These are phyloP conservation scores for Physcomitrellopsis africana DNA, from an alignment of 225 moss, liverwort and hornwort species.

Conservation along the genomic window DNA sequence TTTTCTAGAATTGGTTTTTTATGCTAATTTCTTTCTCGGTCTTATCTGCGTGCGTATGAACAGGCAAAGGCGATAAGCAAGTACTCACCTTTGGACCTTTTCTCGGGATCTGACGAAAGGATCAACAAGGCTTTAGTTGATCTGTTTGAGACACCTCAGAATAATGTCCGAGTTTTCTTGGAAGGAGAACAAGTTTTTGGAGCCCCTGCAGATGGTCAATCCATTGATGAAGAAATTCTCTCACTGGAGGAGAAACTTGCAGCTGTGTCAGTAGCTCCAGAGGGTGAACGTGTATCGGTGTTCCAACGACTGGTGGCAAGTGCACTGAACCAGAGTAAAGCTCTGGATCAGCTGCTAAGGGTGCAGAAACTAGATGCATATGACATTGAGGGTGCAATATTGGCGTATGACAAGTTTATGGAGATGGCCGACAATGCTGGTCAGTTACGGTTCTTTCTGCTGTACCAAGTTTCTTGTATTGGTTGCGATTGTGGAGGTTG, in stretches of 20 bases:
- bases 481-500: neutral
- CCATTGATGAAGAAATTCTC: conserved; percentile 17
- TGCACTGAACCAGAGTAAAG: conserved; percentile 44
- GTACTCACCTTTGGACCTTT: conserved; percentile 77
- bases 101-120: conserved; percentile 51
- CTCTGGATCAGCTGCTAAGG: conserved; percentile 43
- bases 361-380: conserved; percentile 63
- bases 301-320: conserved; percentile 59
- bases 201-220: conserved; percentile 28
- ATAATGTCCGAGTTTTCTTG: conserved; percentile 65
- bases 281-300: conserved; percentile 36
- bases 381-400: conserved; percentile 67
- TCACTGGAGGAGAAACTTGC: conserved; percentile 50
- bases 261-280: conserved; percentile 34
- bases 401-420: conserved; percentile 49
- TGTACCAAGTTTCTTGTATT: neutral
- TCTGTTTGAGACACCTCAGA: conserved; percentile 72
- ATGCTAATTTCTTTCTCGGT: neutral
- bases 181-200: conserved; percentile 57
- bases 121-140: conserved; percentile 57
- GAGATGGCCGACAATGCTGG: conserved; percentile 28
- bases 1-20: neutral
- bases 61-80: conserved; percentile 60
- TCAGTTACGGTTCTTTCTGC: conserved; percentile 7
- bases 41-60: neutral